These are phyloP conservation scores for Anisodus acutangulus DNA, from an alignment of 257 asterid genomes.

Conservation along the genomic window DNA sequence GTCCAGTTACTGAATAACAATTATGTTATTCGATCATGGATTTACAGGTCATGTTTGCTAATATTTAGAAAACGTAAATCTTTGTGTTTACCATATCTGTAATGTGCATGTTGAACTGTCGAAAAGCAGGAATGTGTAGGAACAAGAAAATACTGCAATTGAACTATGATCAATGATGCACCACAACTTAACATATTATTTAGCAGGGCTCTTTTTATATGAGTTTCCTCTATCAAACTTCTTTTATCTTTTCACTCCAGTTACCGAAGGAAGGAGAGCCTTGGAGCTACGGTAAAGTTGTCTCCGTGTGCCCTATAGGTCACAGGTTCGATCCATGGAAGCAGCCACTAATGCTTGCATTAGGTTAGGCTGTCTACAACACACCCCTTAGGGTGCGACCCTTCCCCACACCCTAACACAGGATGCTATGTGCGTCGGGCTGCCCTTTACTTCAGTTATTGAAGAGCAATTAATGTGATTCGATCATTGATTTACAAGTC, in stretches of 20 bases:
- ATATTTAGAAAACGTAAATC: not conserved
- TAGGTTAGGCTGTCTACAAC: no score
- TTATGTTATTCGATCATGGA: not conserved
- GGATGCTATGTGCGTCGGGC: no score
- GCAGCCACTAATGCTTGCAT: no score
- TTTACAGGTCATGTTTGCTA: not conserved
- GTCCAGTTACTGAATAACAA: not conserved
- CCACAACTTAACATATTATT: not conserved
- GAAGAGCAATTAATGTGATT: slow-evolving; percentile 5
- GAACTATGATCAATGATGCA: not conserved
- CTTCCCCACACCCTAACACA: no score
- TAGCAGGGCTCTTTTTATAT: not conserved
- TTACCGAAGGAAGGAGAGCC: not conserved
- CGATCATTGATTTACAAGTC: slow-evolving; percentile 13
- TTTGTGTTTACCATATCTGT: not conserved
- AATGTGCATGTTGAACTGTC: not conserved
- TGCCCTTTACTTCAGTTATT: not conserved
- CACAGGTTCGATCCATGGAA: no score
- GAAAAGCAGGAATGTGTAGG: not conserved
- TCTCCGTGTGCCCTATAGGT: no score
- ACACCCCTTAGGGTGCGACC: no score
- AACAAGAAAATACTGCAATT: not conserved
- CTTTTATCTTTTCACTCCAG: not conserved
- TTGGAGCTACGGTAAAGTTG: no score
- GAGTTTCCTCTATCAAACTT: not conserved